These are phyloP conservation scores for Neocallimastix lanati DNA, from an alignment of 192 early-diverging fungal genomes.

Conservation along the genomic window DNA sequence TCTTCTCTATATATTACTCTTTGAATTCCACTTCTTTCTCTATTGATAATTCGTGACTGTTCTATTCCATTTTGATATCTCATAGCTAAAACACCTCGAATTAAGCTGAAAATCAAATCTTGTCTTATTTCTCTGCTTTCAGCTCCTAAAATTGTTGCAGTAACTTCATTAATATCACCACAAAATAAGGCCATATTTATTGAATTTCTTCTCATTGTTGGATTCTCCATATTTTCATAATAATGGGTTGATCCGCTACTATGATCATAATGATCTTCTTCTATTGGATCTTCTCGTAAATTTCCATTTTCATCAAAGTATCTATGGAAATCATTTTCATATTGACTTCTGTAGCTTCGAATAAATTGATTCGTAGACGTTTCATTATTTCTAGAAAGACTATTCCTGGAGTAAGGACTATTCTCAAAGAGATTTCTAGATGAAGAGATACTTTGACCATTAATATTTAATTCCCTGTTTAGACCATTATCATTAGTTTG, in stretches of 20 bases:
- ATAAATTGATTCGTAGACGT: background rate
- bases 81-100: background rate
- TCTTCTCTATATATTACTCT: background rate
- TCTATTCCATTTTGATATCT: background rate
- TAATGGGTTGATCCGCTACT: background rate
- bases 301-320: background rate
- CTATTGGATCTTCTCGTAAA: background rate
- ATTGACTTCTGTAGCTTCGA: background rate
- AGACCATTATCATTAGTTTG: background rate
- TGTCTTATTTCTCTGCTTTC: background rate
- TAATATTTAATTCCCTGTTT: background rate
- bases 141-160: background rate
- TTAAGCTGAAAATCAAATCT: background rate
- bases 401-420: background rate
- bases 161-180: background rate
- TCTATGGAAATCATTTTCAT: background rate
- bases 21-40: background rate
- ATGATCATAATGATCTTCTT: background rate
- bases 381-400: background rate
- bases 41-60: background rate
- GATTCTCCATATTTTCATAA: background rate
- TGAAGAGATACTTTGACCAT: background rate
- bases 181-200: background rate
- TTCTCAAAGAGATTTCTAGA: background rate
- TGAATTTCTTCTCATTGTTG: background rate